These are phyloP conservation scores for Tolypocladium nubicola DNA, from an alignment of 2,329 filamentous ascomycete genomes.

Conservation along the genomic window DNA sequence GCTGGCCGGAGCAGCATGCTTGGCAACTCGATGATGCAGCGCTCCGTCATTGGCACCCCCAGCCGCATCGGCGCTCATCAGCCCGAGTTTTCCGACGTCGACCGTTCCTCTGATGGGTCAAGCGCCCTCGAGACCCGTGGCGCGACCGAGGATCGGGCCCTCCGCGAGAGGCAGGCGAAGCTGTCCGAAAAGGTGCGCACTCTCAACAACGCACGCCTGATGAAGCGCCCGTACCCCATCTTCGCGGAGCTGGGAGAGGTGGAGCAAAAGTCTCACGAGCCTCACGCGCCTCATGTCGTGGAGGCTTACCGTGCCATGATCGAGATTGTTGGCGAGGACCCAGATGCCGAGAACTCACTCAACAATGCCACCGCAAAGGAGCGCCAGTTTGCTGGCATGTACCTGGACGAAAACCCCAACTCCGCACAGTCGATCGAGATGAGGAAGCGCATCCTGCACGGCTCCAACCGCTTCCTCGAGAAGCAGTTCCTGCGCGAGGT, in stretches of 20 bases:
- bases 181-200: conserved; percentile 70
- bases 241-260: conserved; percentile 66
- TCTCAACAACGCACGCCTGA: conserved; percentile 63
- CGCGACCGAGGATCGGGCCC: conserved; percentile 58
- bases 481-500: conserved; percentile 69
- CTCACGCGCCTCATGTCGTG: conserved; percentile 63
- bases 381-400: conserved; percentile 65
- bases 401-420: conserved; percentile 63
- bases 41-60: conserved; percentile 78
- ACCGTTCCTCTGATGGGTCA: conserved; percentile 41
- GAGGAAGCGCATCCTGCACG: conserved; percentile 69
- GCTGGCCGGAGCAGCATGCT: conserved; percentile 39
- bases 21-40: conserved; percentile 58
- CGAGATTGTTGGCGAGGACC: conserved; percentile 65
- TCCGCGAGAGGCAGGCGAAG: conserved; percentile 74
- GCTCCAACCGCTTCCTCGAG: conserved; percentile 72
- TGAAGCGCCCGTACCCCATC: conserved; percentile 59
- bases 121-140: conserved; percentile 32
- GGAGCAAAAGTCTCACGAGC: conserved; percentile 58
- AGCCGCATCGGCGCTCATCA: conserved; percentile 56
- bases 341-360: conserved; percentile 45
- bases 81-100: conserved; percentile 58
- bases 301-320: conserved; percentile 77
- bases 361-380: conserved; percentile 59
- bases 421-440: conserved; percentile 55